A percentile compares a stretch with the other conserved stretches of the same genome.
Evolutionary conservation across 345 rosid genomes (phyloP).

Genomic region (Linum lewisii): DNA sequence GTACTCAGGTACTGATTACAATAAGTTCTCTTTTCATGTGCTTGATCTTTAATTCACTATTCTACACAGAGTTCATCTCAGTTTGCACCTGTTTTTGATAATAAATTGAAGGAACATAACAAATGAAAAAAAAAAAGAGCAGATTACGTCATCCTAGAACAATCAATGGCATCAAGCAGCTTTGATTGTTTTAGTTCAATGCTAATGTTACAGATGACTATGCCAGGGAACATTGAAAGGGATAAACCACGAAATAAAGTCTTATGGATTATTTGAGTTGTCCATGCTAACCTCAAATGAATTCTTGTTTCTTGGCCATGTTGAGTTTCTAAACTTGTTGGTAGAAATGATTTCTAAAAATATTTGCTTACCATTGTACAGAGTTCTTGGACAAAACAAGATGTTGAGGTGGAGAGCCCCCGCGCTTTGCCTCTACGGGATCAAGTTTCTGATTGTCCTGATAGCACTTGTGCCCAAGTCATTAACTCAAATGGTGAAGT

Average conservation of each 20-base stretch:
- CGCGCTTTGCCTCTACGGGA: slow-evolving; percentile 19
- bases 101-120: too few relatives aligned
- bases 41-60: too few relatives aligned
- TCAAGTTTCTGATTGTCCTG: slow-evolving; percentile 35
- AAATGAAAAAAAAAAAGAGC: too few relatives aligned
- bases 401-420: slow-evolving; percentile 34
- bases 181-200: too few relatives aligned
- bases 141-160: too few relatives aligned
- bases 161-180: too few relatives aligned
- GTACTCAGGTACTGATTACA: slow-evolving; percentile 41
- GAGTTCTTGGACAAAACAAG: slow-evolving; percentile 56
- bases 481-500: slow-evolving; percentile 36
- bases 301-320: not conserved
- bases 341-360: not conserved
- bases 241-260: too few relatives aligned
- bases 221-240: too few relatives aligned
- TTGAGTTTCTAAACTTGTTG: not conserved
- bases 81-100: too few relatives aligned
- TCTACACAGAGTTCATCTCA: too few relatives aligned
- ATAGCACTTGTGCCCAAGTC: slow-evolving; percentile 54
- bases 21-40: not conserved
- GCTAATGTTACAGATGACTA: too few relatives aligned
- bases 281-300: not conserved
- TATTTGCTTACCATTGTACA: slow-evolving; percentile 13
- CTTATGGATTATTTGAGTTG: too few relatives aligned